Evolutionary conservation across 345 rosid species (phyloP), one percentile per base, ranked within the genome.

Genomic region (Bruguiera sexangula): DNA sequence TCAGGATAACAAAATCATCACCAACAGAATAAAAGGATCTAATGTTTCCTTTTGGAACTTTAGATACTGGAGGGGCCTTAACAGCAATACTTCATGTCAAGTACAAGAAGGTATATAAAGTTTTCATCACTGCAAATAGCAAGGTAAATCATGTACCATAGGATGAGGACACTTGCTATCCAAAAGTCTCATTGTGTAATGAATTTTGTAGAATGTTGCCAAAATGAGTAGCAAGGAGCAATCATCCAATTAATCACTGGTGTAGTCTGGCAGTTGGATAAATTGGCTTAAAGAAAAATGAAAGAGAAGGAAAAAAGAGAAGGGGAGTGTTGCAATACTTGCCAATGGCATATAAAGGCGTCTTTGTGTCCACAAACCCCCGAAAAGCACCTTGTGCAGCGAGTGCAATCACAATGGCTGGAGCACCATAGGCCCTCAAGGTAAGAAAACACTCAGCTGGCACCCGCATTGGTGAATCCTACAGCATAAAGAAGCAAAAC

Each of bases 311-410:
- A 51, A 62, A 55, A 60, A 67, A 75, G 31, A 72, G n/a, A 6
- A 67, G 68, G 70, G 65, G 51, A 22, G 24, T 56, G 76, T 30
- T 63, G 65, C 61, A 74, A 74, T 80, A 86, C 96, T 84, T 88
- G 85, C 97, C 99, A 78, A 87, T 84, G 51, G 99, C 97, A 85
- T 83, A 89, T 53, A 91, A 74, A 82, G 97, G 99, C 0, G 97
- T 91, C 71, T 85, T 86, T 48, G 97, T 94, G 73, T 94, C 99
- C 78, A 82, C 91, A 82, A 88, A 91, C 75, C 97, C 99, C 62
- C 97, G 93, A 75, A 94, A 94, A 60, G 96, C 80, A 65, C 99
- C 99, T 74, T 88, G 96, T 13, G 96, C 96, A 75, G 97, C 99
- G 59, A 94, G 88, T 79, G 99, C 92, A 73, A 89, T 82, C 36